phyloP scores from a whole-genome alignment of 805 yeast species.

The Wickerhamiella kazuoi region DNA sequence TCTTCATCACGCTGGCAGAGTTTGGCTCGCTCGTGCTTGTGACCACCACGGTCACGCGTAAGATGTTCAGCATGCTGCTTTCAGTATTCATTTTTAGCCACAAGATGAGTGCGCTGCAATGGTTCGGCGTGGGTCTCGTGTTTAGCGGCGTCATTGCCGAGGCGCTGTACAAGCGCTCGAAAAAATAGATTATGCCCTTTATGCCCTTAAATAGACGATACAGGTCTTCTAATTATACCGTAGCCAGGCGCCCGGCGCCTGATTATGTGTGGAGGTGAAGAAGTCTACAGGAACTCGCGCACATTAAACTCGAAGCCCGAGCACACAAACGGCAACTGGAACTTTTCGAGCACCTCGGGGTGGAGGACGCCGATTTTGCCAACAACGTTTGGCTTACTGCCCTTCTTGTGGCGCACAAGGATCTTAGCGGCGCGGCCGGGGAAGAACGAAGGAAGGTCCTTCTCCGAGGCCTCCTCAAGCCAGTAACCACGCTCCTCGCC shows the following conservation, averaged over 20 bases:
- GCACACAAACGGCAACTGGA: constrained; percentile 86
- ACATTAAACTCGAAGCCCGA: constrained; percentile 80
- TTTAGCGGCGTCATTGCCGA: constrained; percentile 77
- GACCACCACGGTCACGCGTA: constrained; percentile 89
- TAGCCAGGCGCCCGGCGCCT: background rate
- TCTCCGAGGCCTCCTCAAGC: constrained; percentile 20
- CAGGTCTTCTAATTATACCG: too few species aligned
- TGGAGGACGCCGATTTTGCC: constrained; percentile 91
- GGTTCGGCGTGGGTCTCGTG: constrained; percentile 65
- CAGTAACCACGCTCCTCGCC: constrained; percentile 45
- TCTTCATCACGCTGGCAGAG: constrained; percentile 63
- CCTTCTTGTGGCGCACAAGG: constrained; percentile 35
- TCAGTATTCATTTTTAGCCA: constrained; percentile 85
- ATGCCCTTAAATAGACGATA: background rate
- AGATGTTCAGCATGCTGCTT: constrained; percentile 86
- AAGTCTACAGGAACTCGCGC: constrained; percentile 41
- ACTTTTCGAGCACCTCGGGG: constrained; percentile 74
- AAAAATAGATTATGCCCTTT: background rate
- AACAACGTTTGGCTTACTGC: constrained; percentile 21
- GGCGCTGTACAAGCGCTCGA: constrained; percentile 31
- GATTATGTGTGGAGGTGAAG: background rate
- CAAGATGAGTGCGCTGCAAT: constrained; percentile 40
- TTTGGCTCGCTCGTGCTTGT: constrained; percentile 75
- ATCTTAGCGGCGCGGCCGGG: constrained; percentile 95
- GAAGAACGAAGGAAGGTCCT: constrained; percentile 47